Base-by-base conservation (phyloP, 2,329 filamentous ascomycete species). In the Ophiosphaerella korrae region DNA sequence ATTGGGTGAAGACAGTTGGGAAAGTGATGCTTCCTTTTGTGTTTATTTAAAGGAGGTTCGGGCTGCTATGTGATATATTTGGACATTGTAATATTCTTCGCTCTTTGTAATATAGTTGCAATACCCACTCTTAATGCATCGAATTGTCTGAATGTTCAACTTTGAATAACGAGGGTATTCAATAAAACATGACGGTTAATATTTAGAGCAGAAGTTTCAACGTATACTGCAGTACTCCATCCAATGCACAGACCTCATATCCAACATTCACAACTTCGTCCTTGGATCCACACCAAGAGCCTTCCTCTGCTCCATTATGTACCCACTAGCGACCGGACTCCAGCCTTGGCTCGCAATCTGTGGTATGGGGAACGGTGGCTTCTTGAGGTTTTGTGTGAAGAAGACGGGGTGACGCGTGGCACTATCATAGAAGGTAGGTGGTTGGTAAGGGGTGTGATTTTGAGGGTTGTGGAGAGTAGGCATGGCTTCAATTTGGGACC, bases 331-430 rank as follows among this genome's bases (percentile, higher is more conserved):
- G 2, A 75, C 77, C 4, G 78, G 78, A 58, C 63, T 78, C 53
- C 72, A 71, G 1, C 67, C 70, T 18, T 70, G 67, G 37, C 70
- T 70, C 11, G 66, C 62, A 29, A 62, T 53, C 13, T 70, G 57
- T 11, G 73, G 74, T 50, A 78, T 61, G 0, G 75, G 67, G 18
- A 80, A 76, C 5, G 84, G 81, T 2, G 82, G 78, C 61, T 80
- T 83, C 50, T 81, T 82, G 43, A 90, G 74, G 44, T 80, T 79
- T 26, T 83, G 77, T 0, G 88, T 88, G 75, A 92, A 91, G 74
- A 92, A 92, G 1, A 90, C 88, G 0, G 89, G 89, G 59, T 92
- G 89, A 23, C 83, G 76, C 34, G 78, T 79, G 1, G 88, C 84
- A 8, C 83, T 77, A 67, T 88, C 80, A 65, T 81, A 82, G 5